Evolutionary conservation across 1,284 basidiomycete genomes (phyloP), one percentile per base, ranked within the genome.

Genomic region (Waitea zeae): DNA sequence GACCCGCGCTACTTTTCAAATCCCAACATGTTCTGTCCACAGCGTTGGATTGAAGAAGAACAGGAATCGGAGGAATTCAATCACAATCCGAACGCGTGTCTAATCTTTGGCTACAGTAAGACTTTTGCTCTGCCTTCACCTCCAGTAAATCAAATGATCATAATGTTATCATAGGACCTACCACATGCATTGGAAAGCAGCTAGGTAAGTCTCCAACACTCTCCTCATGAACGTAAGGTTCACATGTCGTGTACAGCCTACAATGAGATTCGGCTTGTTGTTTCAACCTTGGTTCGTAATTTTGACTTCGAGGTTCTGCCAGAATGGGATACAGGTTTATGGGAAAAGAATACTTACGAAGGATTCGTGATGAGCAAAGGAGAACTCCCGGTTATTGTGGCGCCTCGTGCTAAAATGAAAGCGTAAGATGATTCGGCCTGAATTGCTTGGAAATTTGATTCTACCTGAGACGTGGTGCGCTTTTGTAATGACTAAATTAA

Each of bases 181-280:
- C 44, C 4, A n/a, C 24, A 7, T 7, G 9, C 24, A 26, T 26
- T n/a, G 24, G 9, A 26, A 26, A n/a, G 24, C 24, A 52, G 45
- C 36, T 56, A 54, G 38, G 49, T 49, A 1, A 53, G 53, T 3
- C 52, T 51, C 39, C 42, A 44, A 24, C 45, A n/a, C n/a, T n/a
- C n/a, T n/a, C n/a, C n/a, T n/a, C n/a, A n/a, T n/a, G n/a, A n/a
- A n/a, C n/a, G n/a, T n/a, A n/a, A n/a, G n/a, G n/a, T n/a, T n/a
- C n/a, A n/a, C n/a, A n/a, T n/a, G n/a, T n/a, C n/a, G n/a, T n/a
- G n/a, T n/a, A n/a, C 56, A 9, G 54, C 54, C 15, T 31, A 48
- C 41, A 44, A 40, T 12, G 49, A 52, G 41, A 45, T 52, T 39
- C 42, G 47, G 11, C 46, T 47, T 38, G 46, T 53, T n/a, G 33